These are phyloP conservation scores for Canariomyces notabilis DNA, from an alignment of 2,329 filamentous ascomycete genomes.

Conservation along the genomic window DNA sequence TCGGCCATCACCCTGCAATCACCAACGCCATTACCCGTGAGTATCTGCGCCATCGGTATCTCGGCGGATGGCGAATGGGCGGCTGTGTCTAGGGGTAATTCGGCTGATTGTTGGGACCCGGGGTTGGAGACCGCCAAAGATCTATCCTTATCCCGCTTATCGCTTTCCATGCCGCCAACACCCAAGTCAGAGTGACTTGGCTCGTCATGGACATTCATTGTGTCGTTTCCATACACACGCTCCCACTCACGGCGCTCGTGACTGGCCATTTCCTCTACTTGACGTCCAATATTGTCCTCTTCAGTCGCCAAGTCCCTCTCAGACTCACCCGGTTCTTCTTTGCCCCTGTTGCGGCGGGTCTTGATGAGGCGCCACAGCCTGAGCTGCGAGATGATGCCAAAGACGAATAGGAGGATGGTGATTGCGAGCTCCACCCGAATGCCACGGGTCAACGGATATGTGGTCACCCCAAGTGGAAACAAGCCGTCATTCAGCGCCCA, in stretches of 20 bases:
- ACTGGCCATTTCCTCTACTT: slow-evolving; percentile 57
- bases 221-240: slow-evolving; percentile 62
- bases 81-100: slow-evolving; percentile 36
- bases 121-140: slow-evolving; percentile 27
- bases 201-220: slow-evolving; percentile 28
- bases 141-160: slow-evolving; percentile 38
- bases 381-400: slow-evolving; percentile 78
- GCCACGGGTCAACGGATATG: slow-evolving; percentile 80
- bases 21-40: slow-evolving; percentile 37
- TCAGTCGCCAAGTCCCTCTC: slow-evolving; percentile 53
- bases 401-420: slow-evolving; percentile 66
- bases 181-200: slow-evolving; percentile 51
- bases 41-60: slow-evolving; percentile 37
- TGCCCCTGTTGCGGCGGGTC: slow-evolving; percentile 52
- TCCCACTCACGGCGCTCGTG: slow-evolving; percentile 70
- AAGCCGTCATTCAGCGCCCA: slow-evolving; percentile 76
- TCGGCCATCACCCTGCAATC: slow-evolving; percentile 48
- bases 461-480: slow-evolving; percentile 70
- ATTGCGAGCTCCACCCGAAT: slow-evolving; percentile 80
- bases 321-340: slow-evolving; percentile 44
- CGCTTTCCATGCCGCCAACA: slow-evolving; percentile 43
- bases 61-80: slow-evolving; percentile 29
- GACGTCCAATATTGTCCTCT: slow-evolving; percentile 66
- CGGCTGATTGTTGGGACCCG: slow-evolving; percentile 33
- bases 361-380: slow-evolving; percentile 80